Percentiles rank a stretch among this genome's conserved stretches.
These are phyloP conservation scores for Ceratocystis lukuohia DNA, from an alignment of 2,329 filamentous ascomycete species.

Conservation along the genomic window DNA sequence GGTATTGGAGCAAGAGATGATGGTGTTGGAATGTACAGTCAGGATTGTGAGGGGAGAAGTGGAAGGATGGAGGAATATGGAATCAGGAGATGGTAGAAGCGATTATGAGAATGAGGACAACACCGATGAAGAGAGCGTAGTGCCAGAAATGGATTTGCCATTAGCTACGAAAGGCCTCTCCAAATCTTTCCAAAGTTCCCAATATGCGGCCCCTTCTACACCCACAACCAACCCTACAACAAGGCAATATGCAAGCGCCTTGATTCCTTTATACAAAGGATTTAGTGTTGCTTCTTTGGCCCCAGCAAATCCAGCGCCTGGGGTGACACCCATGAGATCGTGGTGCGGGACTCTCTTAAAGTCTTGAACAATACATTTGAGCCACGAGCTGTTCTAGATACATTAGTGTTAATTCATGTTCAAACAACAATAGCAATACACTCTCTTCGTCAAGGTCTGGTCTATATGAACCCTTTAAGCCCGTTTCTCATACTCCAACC, in stretches of 20 bases:
- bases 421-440: neutral
- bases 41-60: slow-evolving; percentile 28
- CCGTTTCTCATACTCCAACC: neutral
- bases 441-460: neutral
- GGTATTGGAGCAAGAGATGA: slow-evolving; percentile 56
- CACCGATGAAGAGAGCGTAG: neutral
- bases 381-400: neutral
- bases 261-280: neutral
- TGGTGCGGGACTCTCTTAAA: neutral
- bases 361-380: neutral
- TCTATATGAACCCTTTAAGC: neutral
- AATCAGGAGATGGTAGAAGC: slow-evolving; percentile 14
- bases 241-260: neutral
- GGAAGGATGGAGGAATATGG: slow-evolving; percentile 20
- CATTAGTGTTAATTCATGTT: neutral
- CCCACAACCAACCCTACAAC: neutral
- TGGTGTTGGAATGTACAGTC: slow-evolving; percentile 52
- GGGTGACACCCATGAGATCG: neutral
- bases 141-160: neutral
- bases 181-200: neutral
- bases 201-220: neutral
- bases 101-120: neutral
- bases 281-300: neutral
- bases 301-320: neutral
- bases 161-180: neutral